A percentile compares a stretch with the other conserved stretches of the same genome.
These are phyloP conservation scores for Myriangium duriaei DNA, from an alignment of 2,329 filamentous ascomycete genomes.

Conservation along the genomic window DNA sequence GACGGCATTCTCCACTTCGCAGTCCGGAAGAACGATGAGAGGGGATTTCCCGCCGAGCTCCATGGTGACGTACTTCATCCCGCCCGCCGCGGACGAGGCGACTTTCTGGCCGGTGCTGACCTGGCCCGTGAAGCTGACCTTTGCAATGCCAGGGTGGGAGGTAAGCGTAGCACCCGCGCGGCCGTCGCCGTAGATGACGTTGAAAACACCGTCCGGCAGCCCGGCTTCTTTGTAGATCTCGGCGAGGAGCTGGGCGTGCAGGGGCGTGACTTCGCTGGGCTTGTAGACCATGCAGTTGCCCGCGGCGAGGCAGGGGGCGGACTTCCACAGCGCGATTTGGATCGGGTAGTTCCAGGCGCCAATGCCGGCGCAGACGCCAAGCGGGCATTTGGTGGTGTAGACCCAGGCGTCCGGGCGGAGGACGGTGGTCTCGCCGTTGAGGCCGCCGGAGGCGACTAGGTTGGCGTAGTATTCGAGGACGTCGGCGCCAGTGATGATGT, in stretches of 20 bases:
- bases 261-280: slow-evolving; percentile 72
- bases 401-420: slow-evolving; percentile 67
- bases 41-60: slow-evolving; percentile 83
- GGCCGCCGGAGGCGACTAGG: slow-evolving; percentile 60
- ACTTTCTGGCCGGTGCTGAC: slow-evolving; percentile 75
- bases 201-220: slow-evolving; percentile 72
- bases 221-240: slow-evolving; percentile 68
- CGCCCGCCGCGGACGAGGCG: slow-evolving; percentile 57
- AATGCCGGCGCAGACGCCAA: slow-evolving; percentile 77
- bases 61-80: slow-evolving; percentile 87
- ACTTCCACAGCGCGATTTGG: slow-evolving; percentile 85
- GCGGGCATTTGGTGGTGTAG: slow-evolving; percentile 67
- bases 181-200: slow-evolving; percentile 70
- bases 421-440: slow-evolving; percentile 68
- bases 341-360: slow-evolving; percentile 90
- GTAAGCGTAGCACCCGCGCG: slow-evolving; percentile 66
- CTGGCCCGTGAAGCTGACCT: slow-evolving; percentile 84
- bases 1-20: slow-evolving; percentile 65
- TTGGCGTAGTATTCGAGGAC: slow-evolving; percentile 80
- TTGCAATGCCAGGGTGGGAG: slow-evolving; percentile 58
- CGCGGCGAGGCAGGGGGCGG: slow-evolving; percentile 69
- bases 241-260: slow-evolving; percentile 67
- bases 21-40: slow-evolving; percentile 67
- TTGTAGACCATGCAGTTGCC: slow-evolving; percentile 90
- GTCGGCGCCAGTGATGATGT: slow-evolving; percentile 71